A percentile compares a stretch with the other conserved stretches of the same genome.
Evolutionary conservation across 192 early-diverging fungal species (phyloP).

Genomic region (Entomortierella lignicola): DNA sequence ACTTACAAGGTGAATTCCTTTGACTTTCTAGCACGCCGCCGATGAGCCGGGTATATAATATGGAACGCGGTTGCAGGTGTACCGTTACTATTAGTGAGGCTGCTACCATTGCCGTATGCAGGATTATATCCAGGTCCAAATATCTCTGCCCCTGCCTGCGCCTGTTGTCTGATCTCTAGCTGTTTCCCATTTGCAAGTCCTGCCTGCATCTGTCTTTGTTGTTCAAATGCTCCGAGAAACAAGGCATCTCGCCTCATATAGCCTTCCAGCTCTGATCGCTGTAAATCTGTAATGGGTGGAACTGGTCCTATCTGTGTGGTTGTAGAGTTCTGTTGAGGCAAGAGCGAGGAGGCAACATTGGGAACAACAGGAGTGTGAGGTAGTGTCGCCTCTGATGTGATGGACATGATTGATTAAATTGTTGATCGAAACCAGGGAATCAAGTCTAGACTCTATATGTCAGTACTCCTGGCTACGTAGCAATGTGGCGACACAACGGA

Average conservation of each 20-base stretch:
- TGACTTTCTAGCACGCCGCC: constrained; percentile 57
- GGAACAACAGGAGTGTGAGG: constrained; percentile 13
- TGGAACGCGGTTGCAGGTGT: constrained; percentile 46
- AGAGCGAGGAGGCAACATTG: constrained; percentile 7
- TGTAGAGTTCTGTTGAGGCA: constrained; percentile 25
- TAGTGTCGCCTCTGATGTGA: constrained; percentile 20
- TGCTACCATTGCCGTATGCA: constrained; percentile 67
- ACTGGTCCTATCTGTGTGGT: constrained; percentile 43
- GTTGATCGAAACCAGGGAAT: not conserved
- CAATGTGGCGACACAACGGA: too few relatives aligned
- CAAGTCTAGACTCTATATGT: not conserved
- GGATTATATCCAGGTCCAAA: constrained; percentile 72
- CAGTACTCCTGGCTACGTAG: too few relatives aligned
- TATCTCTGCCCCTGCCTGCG: constrained; percentile 36
- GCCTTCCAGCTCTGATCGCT: constrained; percentile 51
- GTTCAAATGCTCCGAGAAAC: constrained; percentile 63
- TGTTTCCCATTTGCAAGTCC: constrained; percentile 58
- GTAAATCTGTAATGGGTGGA: constrained; percentile 38
- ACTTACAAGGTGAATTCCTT: constrained; percentile 65
- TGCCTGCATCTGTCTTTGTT: constrained; percentile 60
- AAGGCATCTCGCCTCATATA: constrained; percentile 58
- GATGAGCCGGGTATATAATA: constrained; percentile 60
- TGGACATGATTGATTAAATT: not conserved
- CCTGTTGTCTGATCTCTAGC: constrained; percentile 42
- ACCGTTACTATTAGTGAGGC: not conserved